Conservation (phyloP, 1,139 yeast genomes). For the Ogataea hybrid region DNA sequence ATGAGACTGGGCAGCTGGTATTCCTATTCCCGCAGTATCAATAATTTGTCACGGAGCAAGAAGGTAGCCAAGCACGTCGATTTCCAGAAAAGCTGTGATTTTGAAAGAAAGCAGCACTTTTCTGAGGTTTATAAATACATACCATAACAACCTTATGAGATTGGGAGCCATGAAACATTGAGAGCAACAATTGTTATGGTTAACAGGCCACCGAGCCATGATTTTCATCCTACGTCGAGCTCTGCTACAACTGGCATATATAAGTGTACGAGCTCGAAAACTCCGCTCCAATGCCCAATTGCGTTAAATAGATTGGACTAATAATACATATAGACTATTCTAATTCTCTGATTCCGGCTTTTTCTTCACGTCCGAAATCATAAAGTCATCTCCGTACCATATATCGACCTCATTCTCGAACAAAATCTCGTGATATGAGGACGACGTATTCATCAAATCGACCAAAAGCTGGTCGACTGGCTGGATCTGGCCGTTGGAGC, state of each 20-base stretch:
- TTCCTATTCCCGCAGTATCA: not conserved
- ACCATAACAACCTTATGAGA: not conserved
- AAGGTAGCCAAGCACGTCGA: not conserved
- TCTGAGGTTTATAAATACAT: not conserved
- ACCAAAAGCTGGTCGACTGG: conserved; percentile 40
- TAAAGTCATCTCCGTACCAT: conserved; percentile 34
- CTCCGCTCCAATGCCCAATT: too few relatives aligned
- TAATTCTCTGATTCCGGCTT: not conserved
- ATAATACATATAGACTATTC: not conserved
- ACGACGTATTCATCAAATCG: conserved; percentile 42
- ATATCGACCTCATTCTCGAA: conserved; percentile 42
- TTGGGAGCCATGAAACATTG: too few relatives aligned
- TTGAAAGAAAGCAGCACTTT: not conserved
- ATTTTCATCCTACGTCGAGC: not conserved
- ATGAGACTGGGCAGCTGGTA: not conserved
- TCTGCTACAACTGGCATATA: too few relatives aligned
- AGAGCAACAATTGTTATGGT: too few relatives aligned
- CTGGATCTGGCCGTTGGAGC: conserved; percentile 36
- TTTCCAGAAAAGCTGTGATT: not conserved
- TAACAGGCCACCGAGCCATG: not conserved
- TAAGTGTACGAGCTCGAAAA: too few relatives aligned
- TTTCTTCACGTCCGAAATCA: conserved; percentile 3
- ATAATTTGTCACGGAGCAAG: not conserved
- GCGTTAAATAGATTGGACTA: too few relatives aligned
- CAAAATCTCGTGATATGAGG: conserved; percentile 44